Evolutionary conservation across 2,329 filamentous ascomycete genomes (phyloP), one percentile per base, ranked within the genome.

Genomic region (Colletotrichum falcatum): DNA sequence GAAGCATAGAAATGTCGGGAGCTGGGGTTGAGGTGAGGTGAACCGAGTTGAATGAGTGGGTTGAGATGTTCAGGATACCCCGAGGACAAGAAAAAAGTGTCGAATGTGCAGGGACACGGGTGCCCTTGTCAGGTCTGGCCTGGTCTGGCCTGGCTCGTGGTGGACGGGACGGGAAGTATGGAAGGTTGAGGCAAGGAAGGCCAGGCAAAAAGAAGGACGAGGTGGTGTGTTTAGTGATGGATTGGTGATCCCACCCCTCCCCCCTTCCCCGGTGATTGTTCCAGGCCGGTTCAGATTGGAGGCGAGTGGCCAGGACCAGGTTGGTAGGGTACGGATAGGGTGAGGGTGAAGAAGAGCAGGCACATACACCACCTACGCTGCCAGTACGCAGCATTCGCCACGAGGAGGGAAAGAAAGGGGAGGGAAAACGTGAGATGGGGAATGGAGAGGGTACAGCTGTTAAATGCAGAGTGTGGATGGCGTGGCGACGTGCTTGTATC

Each of bases 81-180:
- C 30, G 54, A 66, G 16, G 18, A 26, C 37, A 35, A 53, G 16
- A 56, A 46, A 54, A 35, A 56, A 39, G 56, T 39, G 58, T 59
- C 58, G 42, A 58, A 53, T 42, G 58, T 59, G 67, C 42, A 44
- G 42, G 67, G 67, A 70, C 64, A 58, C 58, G 14, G 59, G 67
- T 58, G 64, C 67, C 67, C 67, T 67, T 58, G 63, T 62, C 64
- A 59, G 58, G 53, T 58, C 56, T 59, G 58, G 66, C 35, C 56
- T 56, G 51, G 67, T 55, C 42, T 67, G 64, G 64, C 58, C 64
- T 67, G 67, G 67, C 67, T 70, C 67, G 64, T 42, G 42, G 64
- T 70, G 56, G 67, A 63, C 64, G 67, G 67, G 67, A 67, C 67
- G 67, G 67, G 67, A 70, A 70, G 67, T 70, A 48, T 70, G 64